These are phyloP conservation scores for Biancaea sappan DNA, from an alignment of 306 rosid species.

Conservation along the genomic window DNA sequence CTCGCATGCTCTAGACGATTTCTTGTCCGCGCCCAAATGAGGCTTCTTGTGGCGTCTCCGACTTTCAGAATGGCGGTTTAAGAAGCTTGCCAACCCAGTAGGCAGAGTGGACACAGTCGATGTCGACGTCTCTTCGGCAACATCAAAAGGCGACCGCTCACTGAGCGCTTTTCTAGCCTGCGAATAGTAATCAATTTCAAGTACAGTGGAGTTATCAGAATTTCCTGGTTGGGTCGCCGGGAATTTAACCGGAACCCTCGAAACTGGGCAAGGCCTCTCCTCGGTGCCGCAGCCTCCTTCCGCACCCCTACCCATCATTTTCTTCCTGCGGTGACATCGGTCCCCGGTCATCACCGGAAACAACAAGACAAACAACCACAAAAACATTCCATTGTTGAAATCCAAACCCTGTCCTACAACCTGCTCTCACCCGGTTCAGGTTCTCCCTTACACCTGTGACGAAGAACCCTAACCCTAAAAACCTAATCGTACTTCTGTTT, in stretches of 20 bases:
- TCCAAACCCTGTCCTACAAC: constrained; percentile 45
- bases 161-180: constrained; percentile 82
- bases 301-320: constrained; percentile 63
- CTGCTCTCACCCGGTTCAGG: constrained; percentile 11
- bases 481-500: constrained; percentile 41
- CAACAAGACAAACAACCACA: constrained; percentile 39
- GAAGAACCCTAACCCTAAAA: constrained; percentile 41
- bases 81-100: constrained; percentile 59
- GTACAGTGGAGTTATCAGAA: constrained; percentile 19
- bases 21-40: constrained; percentile 64
- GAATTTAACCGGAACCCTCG: constrained; percentile 48
- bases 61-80: constrained; percentile 63
- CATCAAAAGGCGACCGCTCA: constrained; percentile 80
- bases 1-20: constrained; percentile 60
- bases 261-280: constrained; percentile 50
- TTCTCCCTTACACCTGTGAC: not conserved
- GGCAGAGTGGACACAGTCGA: constrained; percentile 69
- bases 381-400: constrained; percentile 68
- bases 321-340: constrained; percentile 71
- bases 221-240: constrained; percentile 49
- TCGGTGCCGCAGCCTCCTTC: constrained; percentile 52
- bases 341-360: constrained; percentile 81
- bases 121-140: constrained; percentile 60
- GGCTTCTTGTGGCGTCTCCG: constrained; percentile 84
- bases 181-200: constrained; percentile 55